A percentile compares a stretch with the other conserved stretches of the same genome.
Evolutionary conservation across 1,284 basidiomycete species (phyloP).

Genomic region (Athelia sp.): DNA sequence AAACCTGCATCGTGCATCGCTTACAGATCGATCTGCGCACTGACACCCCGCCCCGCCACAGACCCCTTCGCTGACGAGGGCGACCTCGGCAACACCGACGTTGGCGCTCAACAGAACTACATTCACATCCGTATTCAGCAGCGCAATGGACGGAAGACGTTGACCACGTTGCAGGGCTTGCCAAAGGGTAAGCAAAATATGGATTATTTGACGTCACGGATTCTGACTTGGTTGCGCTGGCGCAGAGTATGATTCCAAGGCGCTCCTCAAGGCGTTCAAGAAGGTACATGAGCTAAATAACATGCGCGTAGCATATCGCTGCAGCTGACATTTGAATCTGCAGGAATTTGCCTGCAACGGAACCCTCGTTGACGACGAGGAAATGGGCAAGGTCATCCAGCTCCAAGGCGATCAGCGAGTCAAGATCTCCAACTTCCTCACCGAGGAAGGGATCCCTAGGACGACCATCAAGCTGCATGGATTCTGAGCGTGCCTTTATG

Average conservation of each 20-base stretch:
- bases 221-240: background rate
- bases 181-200: conserved; percentile 67
- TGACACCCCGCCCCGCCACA: conserved; percentile 25
- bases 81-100: conserved; percentile 73
- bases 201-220: background rate
- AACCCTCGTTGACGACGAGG: conserved; percentile 93
- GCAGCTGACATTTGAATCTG: conserved; percentile 2
- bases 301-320: conserved; percentile 3
- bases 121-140: conserved; percentile 98
- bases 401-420: conserved; percentile 97
- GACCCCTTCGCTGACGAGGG: conserved; percentile 94
- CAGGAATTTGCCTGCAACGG: conserved; percentile 99
- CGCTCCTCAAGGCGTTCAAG: conserved; percentile 98
- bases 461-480: conserved; percentile 82
- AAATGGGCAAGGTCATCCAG: conserved; percentile 97
- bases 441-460: conserved; percentile 71
- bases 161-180: conserved; percentile 97
- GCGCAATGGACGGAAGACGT: conserved; percentile 97
- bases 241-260: conserved; percentile 95
- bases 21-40: conserved; percentile 31
- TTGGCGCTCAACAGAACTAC: conserved; percentile 82
- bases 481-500: conserved; percentile 49
- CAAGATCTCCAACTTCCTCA: conserved; percentile 87
- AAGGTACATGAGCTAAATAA: conserved; percentile 49
- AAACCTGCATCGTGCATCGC: conserved; percentile 8